phyloP scores from a whole-genome alignment of 495 filamentous ascomycete genomes.

The Penicillium steckii region DNA sequence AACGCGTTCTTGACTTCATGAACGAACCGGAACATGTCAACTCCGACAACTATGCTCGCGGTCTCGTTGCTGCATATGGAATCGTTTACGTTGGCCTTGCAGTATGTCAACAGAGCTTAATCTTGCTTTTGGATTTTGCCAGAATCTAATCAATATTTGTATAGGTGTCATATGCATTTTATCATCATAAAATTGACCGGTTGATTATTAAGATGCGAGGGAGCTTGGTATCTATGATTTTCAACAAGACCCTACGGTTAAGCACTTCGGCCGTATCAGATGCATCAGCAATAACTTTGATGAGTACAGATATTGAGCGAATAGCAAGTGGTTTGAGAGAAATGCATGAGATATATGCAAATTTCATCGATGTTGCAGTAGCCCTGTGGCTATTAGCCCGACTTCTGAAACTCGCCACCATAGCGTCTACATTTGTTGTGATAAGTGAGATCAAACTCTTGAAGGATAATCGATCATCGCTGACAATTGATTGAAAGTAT shows the following conservation, averaged over 20 bases:
- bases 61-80: conserved; percentile 56
- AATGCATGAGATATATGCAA: conserved; percentile 52
- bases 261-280: conserved; percentile 39
- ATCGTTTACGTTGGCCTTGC: conserved; percentile 60
- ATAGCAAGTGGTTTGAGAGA: conserved; percentile 32
- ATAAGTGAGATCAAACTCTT: conserved; percentile 32
- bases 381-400: conserved; percentile 52
- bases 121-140: too few species aligned
- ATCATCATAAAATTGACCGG: conserved; percentile 50
- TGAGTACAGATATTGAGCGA: conserved; percentile 57
- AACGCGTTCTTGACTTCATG: conserved; percentile 43
- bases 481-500: conserved; percentile 12
- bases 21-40: conserved; percentile 28
- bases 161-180: conserved; percentile 39
- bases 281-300: conserved; percentile 52
- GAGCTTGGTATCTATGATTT: conserved; percentile 50
- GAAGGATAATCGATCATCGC: background rate
- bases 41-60: conserved; percentile 43
- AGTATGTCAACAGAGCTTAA: conserved; percentile 1
- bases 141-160: too few species aligned
- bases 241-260: conserved; percentile 39
- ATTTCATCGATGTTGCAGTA: conserved; percentile 50
- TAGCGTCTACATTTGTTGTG: conserved; percentile 47
- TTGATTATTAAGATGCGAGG: conserved; percentile 53
- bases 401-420: conserved; percentile 43